Base-by-base conservation (phyloP, 129 eudicot genomes). In the Dittrichia graveolens region DNA sequence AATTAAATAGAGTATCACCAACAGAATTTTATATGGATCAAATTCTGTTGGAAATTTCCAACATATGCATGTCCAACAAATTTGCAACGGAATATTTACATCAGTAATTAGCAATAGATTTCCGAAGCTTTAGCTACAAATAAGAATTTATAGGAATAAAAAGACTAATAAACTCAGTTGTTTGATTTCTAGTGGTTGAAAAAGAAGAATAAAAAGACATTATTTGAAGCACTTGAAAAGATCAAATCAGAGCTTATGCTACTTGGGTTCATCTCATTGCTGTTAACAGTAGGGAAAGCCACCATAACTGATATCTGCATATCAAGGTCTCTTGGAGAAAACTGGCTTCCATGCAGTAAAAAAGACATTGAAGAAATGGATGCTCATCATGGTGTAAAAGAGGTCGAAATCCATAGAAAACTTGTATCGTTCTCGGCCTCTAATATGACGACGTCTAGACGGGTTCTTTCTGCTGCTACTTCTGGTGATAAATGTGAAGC, bases 211-310 rank as follows among this genome's bases (percentile, higher is more conserved):
- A 85, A 85, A 50, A 85, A 65, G 45, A 79, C 85, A 53, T 75
- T 85, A 37, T 79, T 46, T 59, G 90, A 85, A 73, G 90, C 90
- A 31, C 90, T 85, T 55, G 87, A 85, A 61, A 82, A 77, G 75
- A 66, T 85, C 62, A 85, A 85, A 82, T 78, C 87, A 74, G 91
- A 86, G 62, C 87, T 86, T 68, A 83, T 83, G 91, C 73, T 86
- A 50, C 66, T 86, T 14, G 91, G 91, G 44, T 86, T 86, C 72
- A 69, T 86, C 59, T 86, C 91, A 14, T 45, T 86, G 62, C 91
- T 86, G 11, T 69, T 86, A 54, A 83, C 85, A 34, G 85, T 80
- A 11, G 79, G 75, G 8, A 58, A 73, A 80, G 67, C 65, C 6
- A 43, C 79, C 19, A 73, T 81, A 58, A 82, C 92, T 18, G 73